Conservation (phyloP, 257 asterid genomes). For the Nicotiana noctiflora region DNA sequence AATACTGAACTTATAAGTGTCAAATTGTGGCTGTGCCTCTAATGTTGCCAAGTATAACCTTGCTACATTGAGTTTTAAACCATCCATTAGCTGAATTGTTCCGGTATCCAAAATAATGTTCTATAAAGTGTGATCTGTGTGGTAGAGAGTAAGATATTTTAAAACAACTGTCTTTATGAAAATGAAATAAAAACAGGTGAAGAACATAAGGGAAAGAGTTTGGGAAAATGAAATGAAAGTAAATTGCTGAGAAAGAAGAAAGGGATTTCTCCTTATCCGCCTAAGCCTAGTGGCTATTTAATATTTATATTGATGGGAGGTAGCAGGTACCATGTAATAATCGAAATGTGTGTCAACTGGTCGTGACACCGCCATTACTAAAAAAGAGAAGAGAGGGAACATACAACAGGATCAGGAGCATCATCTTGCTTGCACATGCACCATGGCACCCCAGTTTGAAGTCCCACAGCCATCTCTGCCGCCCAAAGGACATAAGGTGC, state of each 20-base stretch:
- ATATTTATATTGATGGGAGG: too few species aligned
- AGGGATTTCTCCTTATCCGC: too few species aligned
- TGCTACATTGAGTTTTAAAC: neutral
- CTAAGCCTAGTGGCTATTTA: too few species aligned
- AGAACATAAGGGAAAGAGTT: too few species aligned
- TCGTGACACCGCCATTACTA: too few species aligned
- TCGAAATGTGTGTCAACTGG: too few species aligned
- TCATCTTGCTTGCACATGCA: constrained; percentile 92
- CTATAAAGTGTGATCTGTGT: neutral
- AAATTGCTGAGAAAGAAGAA: too few species aligned
- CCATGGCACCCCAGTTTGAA: constrained; percentile 86
- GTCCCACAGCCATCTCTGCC: constrained; percentile 73
- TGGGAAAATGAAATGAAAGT: neutral
- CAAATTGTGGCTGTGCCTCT: too few species aligned
- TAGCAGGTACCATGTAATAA: too few species aligned
- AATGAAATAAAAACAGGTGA: neutral
- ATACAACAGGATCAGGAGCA: constrained; percentile 88
- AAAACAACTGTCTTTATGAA: neutral
- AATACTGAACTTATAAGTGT: too few species aligned
- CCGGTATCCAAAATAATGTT: neutral
- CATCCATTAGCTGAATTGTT: neutral
- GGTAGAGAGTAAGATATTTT: neutral
- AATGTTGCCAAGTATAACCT: neutral
- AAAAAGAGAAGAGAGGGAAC: neutral
- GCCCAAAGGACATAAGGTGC: constrained; percentile 85